Base-by-base conservation (phyloP, 139 green algal species). In the Mesotaenium endlicherianum region DNA sequence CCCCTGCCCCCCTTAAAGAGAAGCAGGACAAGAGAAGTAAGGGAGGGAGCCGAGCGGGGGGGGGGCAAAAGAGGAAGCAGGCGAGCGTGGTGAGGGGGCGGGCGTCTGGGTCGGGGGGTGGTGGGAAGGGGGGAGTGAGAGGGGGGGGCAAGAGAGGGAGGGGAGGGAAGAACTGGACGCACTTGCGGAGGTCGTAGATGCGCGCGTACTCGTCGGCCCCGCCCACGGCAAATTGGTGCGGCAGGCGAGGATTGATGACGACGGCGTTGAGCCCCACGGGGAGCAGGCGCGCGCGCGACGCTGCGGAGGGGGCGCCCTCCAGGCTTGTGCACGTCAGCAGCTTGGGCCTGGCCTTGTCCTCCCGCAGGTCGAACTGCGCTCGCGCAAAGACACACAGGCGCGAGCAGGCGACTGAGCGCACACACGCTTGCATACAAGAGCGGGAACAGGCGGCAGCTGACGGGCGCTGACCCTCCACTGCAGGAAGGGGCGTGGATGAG, bases 141-240 rank as follows among this genome's bases (percentile, higher is more conserved):
- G n/a, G n/a, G n/a, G n/a, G n/a, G 59, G 59, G 11, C 17, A 16
- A 16, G 59, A 36, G 17, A 36, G 59, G 59, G 59, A 6, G 59
- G n/a, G 17, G n/a, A 16, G n/a, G n/a, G n/a, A n/a, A 64, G n/a
- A n/a, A n/a, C n/a, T n/a, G n/a, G n/a, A n/a, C n/a, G n/a, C 69
- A 59, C 80, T 44, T 82, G 36, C 81, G 50, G 38, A 64, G 47
- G 72, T 92, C 87, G 59, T 90, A 90, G 43, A 91, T 36, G 14
- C 81, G 75, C 0, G 89, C 88, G n/a, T 77, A 86, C 14, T 90
- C 68, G 68, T 93, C 91, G 0, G 50, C 49, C 4, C 86, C 90
- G 16, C 80, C 90, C 30, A 93, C 78, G 6, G 77, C 84, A 58
- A 93, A 88, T 2, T 88, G 74, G 70, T 83, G 81, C 1, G 89